phyloP scores from a whole-genome alignment of 2,329 filamentous ascomycete genomes.

The Aspergillus quadrilineatus region DNA sequence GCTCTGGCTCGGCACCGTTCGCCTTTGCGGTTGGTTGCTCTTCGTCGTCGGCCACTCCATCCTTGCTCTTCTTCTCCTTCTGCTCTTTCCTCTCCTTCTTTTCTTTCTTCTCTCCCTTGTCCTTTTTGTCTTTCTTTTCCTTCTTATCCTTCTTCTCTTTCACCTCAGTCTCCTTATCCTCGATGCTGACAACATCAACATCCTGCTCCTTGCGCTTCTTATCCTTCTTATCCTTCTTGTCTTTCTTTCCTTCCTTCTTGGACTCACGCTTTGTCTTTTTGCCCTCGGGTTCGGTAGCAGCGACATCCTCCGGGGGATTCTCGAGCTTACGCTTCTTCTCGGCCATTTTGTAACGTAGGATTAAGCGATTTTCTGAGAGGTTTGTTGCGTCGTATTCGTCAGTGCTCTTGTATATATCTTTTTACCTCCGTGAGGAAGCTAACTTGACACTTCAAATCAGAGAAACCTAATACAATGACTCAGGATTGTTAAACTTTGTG shows the following conservation, averaged over 20 bases:
- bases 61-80: slow-evolving; percentile 30
- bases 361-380: neutral
- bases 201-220: slow-evolving; percentile 10
- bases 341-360: slow-evolving; percentile 27
- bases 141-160: slow-evolving; percentile 29
- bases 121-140: slow-evolving; percentile 21
- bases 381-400: neutral
- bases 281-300: slow-evolving; percentile 26
- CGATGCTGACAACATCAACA: neutral
- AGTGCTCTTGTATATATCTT: neutral
- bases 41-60: slow-evolving; percentile 28
- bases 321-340: slow-evolving; percentile 42
- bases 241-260: slow-evolving; percentile 26
- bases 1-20: slow-evolving; percentile 6
- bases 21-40: slow-evolving; percentile 27
- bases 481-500: neutral
- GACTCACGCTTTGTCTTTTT: slow-evolving; percentile 37
- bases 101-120: slow-evolving; percentile 29
- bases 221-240: slow-evolving; percentile 19
- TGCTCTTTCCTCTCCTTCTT: slow-evolving; percentile 30
- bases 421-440: neutral
- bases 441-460: neutral
- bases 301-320: slow-evolving; percentile 23
- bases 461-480: neutral
- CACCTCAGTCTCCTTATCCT: slow-evolving; percentile 24